Base-by-base conservation (phyloP, 768 basidiomycete species). In the Boletus speciosus region DNA sequence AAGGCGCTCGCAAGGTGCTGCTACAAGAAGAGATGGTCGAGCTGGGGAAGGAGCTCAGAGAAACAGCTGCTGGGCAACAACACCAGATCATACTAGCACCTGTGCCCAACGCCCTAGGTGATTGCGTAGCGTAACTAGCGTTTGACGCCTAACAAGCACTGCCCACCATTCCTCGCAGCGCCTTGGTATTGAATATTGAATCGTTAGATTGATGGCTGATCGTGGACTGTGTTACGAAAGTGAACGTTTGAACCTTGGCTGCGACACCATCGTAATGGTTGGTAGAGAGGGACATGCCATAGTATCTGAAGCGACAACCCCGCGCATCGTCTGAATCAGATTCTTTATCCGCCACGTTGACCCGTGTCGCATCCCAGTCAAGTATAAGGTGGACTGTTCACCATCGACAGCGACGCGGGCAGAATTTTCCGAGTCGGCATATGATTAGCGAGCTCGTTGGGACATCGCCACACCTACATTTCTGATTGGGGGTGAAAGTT, bases 1-100 rank as follows among this genome's bases (percentile, higher is more conserved):
- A 53, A 4, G 14, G 9, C 49, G 25, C 27, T 32, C 31, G 10
- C 21, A 35, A 5, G 34, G 46, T 23, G 8, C 21, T 5, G 19
- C 15, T 35, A 23, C 61, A 60, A 41, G 1, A 56, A 19, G 57
- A 55, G 43, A 57, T 63, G 32, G 19, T 7, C 6, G 49, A 51
- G 7, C 3, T 57, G 29, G 11, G 46, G 21, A 58, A n/a, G 29
- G 54, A 52, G 4, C 40, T 58, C 19, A 55, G 34, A 6, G 56
- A 60, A 16, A 65, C 58, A 0, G 35, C 19, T 3, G 55, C 54
- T 5, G 58, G 58, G 19, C 52, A 55, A 23, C 34, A 32, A 34
- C 8, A 29, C 29, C 29, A 29, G 29, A 29, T 25, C 41, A 43
- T n/a, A 45, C 10, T 2, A 29, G 29, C 8, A 9, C 29, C 29